Evolutionary conservation across 345 rosid species (phyloP).

Genomic region (Lepidium aucheri): DNA sequence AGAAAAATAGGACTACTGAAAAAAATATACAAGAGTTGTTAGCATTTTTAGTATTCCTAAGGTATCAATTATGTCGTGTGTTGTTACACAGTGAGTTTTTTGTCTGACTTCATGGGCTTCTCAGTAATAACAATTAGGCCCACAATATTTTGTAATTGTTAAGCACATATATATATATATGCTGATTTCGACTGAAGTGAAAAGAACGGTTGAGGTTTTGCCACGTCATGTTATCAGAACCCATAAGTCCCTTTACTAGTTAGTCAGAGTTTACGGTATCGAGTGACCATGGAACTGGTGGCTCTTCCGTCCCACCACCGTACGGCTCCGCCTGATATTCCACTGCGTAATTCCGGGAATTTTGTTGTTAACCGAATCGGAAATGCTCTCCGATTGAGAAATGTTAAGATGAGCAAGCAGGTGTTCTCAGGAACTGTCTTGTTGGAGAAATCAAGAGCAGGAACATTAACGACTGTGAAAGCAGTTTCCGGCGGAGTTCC

Average conservation of each 20-base stretch:
- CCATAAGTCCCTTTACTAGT: not conserved
- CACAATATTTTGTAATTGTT: not conserved
- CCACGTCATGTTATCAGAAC: conserved; percentile 20
- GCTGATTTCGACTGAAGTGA: not conserved
- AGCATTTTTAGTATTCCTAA: too few relatives aligned
- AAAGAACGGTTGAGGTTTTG: not conserved
- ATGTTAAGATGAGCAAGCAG: not conserved
- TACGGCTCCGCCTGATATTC: not conserved
- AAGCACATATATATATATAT: not conserved
- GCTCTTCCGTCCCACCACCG: conserved; percentile 19
- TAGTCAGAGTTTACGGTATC: not conserved
- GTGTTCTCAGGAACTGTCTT: not conserved
- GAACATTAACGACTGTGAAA: conserved; percentile 8
- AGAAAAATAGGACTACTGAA: too few relatives aligned
- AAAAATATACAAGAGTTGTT: too few relatives aligned
- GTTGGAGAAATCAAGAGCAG: not conserved
- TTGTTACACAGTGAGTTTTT: too few relatives aligned
- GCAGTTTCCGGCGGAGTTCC: conserved; percentile 50
- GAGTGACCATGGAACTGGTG: conserved; percentile 25
- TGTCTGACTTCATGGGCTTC: conserved; percentile 2
- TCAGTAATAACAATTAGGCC: not conserved
- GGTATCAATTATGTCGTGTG: too few relatives aligned
- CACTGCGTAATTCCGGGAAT: not conserved
- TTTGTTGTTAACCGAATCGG: not conserved
- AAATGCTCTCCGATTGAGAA: conserved; percentile 2